Conservation (phyloP, 2,329 filamentous ascomycete genomes). For the Trichoderma citrinoviride region DNA sequence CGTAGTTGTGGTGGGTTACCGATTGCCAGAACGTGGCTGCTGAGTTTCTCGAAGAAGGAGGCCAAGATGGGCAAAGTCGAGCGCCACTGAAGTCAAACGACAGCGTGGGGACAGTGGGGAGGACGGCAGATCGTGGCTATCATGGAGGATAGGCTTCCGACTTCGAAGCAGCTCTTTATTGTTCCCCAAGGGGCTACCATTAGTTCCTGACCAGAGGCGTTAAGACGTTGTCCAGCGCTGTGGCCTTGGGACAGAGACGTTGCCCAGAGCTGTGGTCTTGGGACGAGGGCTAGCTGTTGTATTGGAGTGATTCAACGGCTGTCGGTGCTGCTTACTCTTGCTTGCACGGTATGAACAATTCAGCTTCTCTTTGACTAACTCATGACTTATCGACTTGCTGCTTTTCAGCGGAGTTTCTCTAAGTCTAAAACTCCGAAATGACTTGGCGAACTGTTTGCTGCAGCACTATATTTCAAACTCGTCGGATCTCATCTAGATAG, state of each 20-base stretch:
- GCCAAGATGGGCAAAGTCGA: neutral
- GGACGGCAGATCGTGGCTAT: slow-evolving; percentile 8
- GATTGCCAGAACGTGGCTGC: neutral
- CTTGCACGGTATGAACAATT: neutral
- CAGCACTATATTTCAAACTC: neutral
- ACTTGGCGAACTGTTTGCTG: neutral
- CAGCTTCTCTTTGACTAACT: neutral
- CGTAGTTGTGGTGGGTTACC: neutral
- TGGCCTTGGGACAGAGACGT: neutral
- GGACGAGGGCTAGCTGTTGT: neutral
- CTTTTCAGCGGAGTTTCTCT: no score
- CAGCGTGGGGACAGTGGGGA: neutral
- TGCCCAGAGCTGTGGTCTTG: neutral
- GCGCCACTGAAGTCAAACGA: slow-evolving; percentile 17
- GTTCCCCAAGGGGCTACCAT: neutral
- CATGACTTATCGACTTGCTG: no score
- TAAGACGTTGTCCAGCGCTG: neutral
- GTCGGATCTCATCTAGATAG: neutral
- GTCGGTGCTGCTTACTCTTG: neutral
- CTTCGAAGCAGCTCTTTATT: neutral
- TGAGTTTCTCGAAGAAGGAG: neutral
- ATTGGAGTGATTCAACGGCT: neutral
- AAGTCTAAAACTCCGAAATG: neutral
- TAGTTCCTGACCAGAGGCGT: slow-evolving; percentile 19
- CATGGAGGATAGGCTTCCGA: neutral